phyloP scores from a whole-genome alignment of 768 basidiomycete genomes.

The Tulasnella sp. region DNA sequence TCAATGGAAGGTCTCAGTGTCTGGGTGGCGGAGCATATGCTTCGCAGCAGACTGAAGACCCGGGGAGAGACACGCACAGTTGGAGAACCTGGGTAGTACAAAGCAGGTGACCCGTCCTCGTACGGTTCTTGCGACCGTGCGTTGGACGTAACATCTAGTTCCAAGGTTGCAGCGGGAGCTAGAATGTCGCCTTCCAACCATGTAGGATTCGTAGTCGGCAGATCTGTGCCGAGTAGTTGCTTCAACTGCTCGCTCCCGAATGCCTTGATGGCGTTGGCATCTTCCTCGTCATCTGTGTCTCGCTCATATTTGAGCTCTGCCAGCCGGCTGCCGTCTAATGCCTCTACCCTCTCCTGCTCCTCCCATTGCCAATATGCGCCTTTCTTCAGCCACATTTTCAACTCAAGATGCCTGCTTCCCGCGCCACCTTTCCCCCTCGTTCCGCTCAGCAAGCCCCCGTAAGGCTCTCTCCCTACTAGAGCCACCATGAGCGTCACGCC shows the following conservation, averaged over 20 bases:
- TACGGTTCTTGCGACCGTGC: background rate
- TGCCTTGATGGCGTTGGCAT: background rate
- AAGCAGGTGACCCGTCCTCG: constrained; percentile 5
- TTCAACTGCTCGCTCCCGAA: constrained; percentile 1
- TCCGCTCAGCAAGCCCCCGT: constrained; percentile 22
- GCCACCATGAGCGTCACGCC: constrained; percentile 31
- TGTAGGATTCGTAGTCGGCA: background rate
- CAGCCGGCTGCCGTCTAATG: constrained; percentile 17
- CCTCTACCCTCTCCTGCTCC: constrained; percentile 24
- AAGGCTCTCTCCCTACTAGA: constrained; percentile 31
- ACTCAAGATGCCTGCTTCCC: constrained; percentile 24
- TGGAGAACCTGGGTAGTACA: background rate
- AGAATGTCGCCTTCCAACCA: background rate
- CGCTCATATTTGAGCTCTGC: no score
- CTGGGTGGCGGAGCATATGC: constrained; percentile 6
- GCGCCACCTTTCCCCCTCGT: background rate
- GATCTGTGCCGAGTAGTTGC: background rate
- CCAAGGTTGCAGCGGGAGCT: background rate
- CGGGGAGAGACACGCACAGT: constrained; percentile 1
- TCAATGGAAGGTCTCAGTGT: constrained; percentile 1
- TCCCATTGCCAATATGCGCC: constrained; percentile 32
- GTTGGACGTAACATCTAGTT: background rate
- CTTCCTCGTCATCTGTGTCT: background rate
- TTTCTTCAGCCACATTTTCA: constrained; percentile 28
- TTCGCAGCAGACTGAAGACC: background rate